These are phyloP conservation scores for Cyberlindnera veronae DNA, from an alignment of 805 yeast genomes.

Conservation along the genomic window DNA sequence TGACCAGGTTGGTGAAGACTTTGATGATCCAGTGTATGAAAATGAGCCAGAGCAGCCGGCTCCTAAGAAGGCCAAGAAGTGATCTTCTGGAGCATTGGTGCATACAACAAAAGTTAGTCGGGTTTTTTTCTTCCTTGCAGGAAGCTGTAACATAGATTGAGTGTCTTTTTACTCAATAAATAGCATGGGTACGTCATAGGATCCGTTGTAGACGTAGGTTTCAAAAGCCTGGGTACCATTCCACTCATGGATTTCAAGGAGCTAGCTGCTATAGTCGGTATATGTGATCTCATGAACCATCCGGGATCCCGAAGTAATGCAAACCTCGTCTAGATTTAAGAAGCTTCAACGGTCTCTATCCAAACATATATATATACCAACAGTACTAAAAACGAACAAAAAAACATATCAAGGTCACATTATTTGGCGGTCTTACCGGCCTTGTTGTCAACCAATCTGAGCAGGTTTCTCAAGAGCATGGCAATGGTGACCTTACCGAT, in stretches of 20 bases:
- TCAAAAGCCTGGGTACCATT: too few species aligned
- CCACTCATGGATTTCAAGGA: too few species aligned
- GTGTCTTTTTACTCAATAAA: conserved; percentile 1
- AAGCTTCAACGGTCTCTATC: neutral
- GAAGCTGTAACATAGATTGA: neutral
- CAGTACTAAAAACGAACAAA: neutral
- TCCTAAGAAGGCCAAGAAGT: conserved; percentile 27
- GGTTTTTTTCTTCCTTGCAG: neutral
- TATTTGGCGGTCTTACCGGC: conserved; percentile 1
- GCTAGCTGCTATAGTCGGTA: too few species aligned
- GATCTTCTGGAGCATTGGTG: too few species aligned
- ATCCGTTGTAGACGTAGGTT: neutral
- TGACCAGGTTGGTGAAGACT: conserved; percentile 60
- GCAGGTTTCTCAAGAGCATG: conserved; percentile 85
- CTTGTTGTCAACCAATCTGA: conserved; percentile 75
- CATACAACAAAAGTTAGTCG: neutral
- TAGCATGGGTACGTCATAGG: neutral
- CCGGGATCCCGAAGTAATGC: too few species aligned
- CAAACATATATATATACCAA: neutral
- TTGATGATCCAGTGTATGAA: conserved; percentile 46
- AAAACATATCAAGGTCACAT: neutral
- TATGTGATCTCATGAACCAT: too few species aligned
- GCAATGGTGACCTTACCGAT: conserved; percentile 96
- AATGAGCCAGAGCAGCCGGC: conserved; percentile 38
- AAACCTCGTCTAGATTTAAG: too few species aligned